Evolutionary conservation across 2,329 filamentous ascomycete genomes (phyloP).

Genomic region (Colletotrichum orbiculare): DNA sequence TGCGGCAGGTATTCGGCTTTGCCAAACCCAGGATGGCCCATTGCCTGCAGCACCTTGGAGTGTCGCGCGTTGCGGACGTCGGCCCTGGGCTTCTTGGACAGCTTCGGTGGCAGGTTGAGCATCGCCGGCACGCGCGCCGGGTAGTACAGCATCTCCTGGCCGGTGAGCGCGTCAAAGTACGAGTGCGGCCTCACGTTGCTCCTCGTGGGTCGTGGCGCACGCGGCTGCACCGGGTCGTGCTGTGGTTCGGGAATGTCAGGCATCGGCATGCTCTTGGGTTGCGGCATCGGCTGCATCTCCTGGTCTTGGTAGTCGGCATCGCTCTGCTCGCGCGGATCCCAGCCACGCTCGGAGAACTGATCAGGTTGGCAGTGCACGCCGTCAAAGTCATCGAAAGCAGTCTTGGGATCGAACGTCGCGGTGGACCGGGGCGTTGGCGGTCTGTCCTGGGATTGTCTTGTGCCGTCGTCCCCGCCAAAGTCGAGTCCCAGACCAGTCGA

Average conservation of each 20-base stretch:
- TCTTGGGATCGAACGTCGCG: conserved; percentile 62
- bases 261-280: conserved; percentile 39
- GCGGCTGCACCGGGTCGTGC: conserved; percentile 33
- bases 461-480: conserved; percentile 24
- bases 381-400: conserved; percentile 83
- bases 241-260: conserved; percentile 39
- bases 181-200: conserved; percentile 60
- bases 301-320: conserved; percentile 13
- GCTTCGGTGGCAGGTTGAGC: conserved; percentile 89
- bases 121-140: conserved; percentile 93
- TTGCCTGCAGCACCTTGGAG: conserved; percentile 76
- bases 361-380: conserved; percentile 79
- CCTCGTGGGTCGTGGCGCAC: conserved; percentile 40
- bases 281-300: conserved; percentile 11
- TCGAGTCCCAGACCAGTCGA: conserved; percentile 23
- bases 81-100: conserved; percentile 78
- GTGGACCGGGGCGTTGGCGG: conserved; percentile 41
- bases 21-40: conserved; percentile 48
- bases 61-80: conserved; percentile 75
- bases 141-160: conserved; percentile 91
- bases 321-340: conserved; percentile 37
- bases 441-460: conserved; percentile 35
- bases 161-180: conserved; percentile 72
- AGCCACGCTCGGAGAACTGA: conserved; percentile 41
- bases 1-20: conserved; percentile 47